Conservation (phyloP, 352 stramenopile genomes). For the Phytophthora litchii region DNA sequence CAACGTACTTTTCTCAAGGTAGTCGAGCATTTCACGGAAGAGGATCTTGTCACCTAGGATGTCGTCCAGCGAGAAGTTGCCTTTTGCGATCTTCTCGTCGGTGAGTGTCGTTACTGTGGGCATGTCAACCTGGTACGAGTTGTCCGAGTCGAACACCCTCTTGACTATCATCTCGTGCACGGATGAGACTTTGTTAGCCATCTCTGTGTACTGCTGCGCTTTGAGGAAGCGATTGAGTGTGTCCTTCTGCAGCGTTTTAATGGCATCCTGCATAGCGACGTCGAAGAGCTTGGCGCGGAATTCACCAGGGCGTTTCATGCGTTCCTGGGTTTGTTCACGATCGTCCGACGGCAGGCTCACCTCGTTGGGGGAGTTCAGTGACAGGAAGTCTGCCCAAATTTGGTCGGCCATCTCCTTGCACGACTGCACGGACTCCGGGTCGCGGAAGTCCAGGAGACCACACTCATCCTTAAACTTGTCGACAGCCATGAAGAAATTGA, state of each 20-base stretch:
- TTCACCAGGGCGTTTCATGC: conserved; percentile 83
- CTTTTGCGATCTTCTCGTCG: conserved; percentile 65
- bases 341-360: conserved; percentile 83
- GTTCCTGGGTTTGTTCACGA: conserved; percentile 78
- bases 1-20: conserved; percentile 82
- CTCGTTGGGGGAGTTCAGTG: conserved; percentile 84
- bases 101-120: conserved; percentile 57
- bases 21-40: conserved; percentile 86
- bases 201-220: conserved; percentile 78
- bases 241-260: conserved; percentile 87
- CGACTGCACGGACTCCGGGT: conserved; percentile 77
- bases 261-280: conserved; percentile 79
- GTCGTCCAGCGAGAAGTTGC: conserved; percentile 76
- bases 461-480: conserved; percentile 89
- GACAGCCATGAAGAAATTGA: conserved; percentile 89
- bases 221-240: conserved; percentile 83
- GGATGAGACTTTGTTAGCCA: conserved; percentile 58
- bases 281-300: conserved; percentile 84
- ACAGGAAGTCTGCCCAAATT: conserved; percentile 86
- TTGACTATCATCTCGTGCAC: conserved; percentile 70
- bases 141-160: conserved; percentile 69
- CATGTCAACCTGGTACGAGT: conserved; percentile 72
- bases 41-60: conserved; percentile 84
- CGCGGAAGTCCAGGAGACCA: conserved; percentile 76
- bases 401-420: conserved; percentile 86